Conservation (phyloP, 139 green algal genomes). For the Chlorella sp. region DNA sequence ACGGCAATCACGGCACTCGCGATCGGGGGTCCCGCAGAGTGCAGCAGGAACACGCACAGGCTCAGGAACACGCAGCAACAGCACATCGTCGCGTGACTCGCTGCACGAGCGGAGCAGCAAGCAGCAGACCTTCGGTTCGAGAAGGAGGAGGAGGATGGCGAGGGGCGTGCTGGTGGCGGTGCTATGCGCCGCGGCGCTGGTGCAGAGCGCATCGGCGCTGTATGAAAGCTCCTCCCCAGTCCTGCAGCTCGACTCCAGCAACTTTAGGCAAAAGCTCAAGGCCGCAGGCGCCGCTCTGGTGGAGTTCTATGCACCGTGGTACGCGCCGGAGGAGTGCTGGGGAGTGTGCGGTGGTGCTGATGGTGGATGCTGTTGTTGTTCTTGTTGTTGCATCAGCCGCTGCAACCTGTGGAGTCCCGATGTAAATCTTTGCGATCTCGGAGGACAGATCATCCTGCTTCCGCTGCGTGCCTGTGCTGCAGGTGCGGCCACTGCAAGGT, state of each 20-base stretch:
- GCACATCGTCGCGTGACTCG: no score
- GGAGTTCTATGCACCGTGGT: conserved; percentile 62
- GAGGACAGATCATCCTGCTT: conserved; percentile 5
- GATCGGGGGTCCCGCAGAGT: no score
- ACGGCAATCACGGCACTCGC: no score
- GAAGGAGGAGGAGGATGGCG: no score
- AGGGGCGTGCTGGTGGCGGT: no score
- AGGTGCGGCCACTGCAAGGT: conserved; percentile 65
- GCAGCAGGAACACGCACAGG: no score
- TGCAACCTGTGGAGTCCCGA: neutral
- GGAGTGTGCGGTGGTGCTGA: neutral
- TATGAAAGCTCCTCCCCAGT: conserved; percentile 19
- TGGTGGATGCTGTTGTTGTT: neutral
- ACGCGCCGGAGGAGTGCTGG: neutral
- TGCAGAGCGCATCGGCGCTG: neutral
- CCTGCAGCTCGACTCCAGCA: conserved; percentile 25
- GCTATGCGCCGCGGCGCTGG: no score
- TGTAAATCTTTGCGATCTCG: no score
- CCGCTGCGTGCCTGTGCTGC: neutral
- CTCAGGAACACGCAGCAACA: no score
- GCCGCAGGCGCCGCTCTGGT: conserved; percentile 35
- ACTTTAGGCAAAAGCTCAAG: conserved; percentile 47
- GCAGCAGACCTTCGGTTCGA: no score
- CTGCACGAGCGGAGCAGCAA: no score
- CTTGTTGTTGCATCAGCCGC: no score